Evolutionary conservation across 371 early-diverging fungal genomes (phyloP), one percentile per base, ranked within the genome.

Genomic region (Zychaea mexicana): DNA sequence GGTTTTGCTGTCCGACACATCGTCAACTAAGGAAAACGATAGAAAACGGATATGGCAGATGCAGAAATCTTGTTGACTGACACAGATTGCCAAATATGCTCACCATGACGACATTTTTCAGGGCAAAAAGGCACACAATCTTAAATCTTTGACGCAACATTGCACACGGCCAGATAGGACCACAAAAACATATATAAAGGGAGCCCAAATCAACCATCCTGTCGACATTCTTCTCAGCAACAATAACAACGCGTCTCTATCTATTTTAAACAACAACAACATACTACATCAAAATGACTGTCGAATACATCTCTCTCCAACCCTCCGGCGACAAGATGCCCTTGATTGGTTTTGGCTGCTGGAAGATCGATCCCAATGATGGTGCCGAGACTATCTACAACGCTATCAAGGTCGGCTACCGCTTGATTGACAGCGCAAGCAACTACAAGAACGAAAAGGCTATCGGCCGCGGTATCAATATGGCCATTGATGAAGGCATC

Each of bases 391-490:
- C 69, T 26, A 65, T 69, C 47, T 65, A 69, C 36, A 69, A 64
- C 21, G 69, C 65, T n/a, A 65, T 71, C 28, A 59, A 71, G 32
- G 46, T 64, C 21, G 71, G 75, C 19, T 74, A 74, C 39, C 74
- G 70, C 28, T 62, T 64, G 39, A 65, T 72, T 21, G 71, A 71
- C 58, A 70, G 67, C 27, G 70, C 74, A 45, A 45, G 61, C 63
- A 65, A 67, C 57, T 78, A 90, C 65, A 71, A 65, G 54, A 92
- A 90, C 69, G 89, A 90, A 66, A 60, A 68, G 21, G 78, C 80
- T 12, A 77, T 90, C 61, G 89, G 90, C 39, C 68, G 69, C n/a
- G 63, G 63, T 26, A 60, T 63, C 49, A 31, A 53, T 32, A 64
- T 54, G 64, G 89, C 81, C 21, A 79, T 91, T 60, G 71, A 71